Evolutionary conservation across 306 rosid species (phyloP), one percentile per base, ranked within the genome.

Genomic region (Rosa persica): DNA sequence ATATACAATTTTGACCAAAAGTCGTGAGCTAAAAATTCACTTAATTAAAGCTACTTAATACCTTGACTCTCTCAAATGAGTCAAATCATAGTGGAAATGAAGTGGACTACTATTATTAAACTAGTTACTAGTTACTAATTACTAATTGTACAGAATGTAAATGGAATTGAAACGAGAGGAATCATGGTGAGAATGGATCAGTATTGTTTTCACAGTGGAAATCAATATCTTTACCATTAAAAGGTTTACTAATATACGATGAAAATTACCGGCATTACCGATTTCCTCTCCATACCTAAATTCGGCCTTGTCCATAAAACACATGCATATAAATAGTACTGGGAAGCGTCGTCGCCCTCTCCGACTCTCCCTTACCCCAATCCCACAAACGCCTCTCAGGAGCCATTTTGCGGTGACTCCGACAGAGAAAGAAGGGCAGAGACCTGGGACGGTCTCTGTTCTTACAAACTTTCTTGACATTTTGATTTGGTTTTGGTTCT

Each of bases 321-420:
- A 64, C 43, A 15, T 6, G 4, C 9, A 39, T 64, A 16, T 16
- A 34, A 34, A 34, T 7, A 30, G 3, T 8, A 64, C 22, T 62
- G 9, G 4, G 20, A 62, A 62, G 43, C 13, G 39, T 25, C 39
- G 13, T 12, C 16, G 38, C 8, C 71, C 25, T 38, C 30, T 42
- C 20, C 22, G 23, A 44, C 8, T 36, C 4, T 67, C 27, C 47
- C 47, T 36, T 17, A 8, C 71, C 70, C 11, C 46, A 17, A 65
- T 65, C 70, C 71, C 44, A 17, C 44, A 65, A 40, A 67, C 25
- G 25, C 27, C 71, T 67, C 48, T 67, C 30, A 39, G 71, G 46
- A 66, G 47, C 70, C 70, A 66, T 66, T 66, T 66, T 66, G 15
- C 12, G 2, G 48, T 20, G 71, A 67, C 48, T 39, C 71, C 44